Percentiles rank a stretch among this genome's conserved stretches.
Conservation (phyloP, 2,329 filamentous ascomycete genomes). For the Xylariaceae sp. region DNA sequence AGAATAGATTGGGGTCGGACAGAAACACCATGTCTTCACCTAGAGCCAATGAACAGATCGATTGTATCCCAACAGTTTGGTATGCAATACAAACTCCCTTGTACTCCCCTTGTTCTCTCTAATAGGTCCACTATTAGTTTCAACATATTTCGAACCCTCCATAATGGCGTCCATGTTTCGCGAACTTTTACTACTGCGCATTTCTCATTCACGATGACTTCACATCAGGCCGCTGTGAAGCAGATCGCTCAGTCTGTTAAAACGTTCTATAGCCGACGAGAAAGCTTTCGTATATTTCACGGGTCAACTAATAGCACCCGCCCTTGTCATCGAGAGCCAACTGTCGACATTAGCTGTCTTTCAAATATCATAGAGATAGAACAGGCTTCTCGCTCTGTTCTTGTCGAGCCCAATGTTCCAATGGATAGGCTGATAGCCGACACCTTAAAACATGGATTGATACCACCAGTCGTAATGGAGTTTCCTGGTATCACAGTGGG, state of each 20-base stretch:
- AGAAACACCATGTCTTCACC: too few relatives aligned
- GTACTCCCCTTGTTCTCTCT: too few relatives aligned
- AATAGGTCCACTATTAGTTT: too few relatives aligned
- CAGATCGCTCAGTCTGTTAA: conserved; percentile 51
- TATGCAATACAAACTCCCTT: too few relatives aligned
- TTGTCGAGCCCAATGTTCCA: conserved; percentile 73
- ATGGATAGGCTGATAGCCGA: conserved; percentile 69
- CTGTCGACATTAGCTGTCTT: conserved; percentile 71
- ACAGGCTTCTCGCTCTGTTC: conserved; percentile 55
- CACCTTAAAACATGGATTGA: conserved; percentile 59
- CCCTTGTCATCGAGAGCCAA: conserved; percentile 57
- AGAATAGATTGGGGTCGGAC: too few relatives aligned
- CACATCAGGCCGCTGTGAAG: conserved; percentile 51
- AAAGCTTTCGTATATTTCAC: conserved; percentile 76
- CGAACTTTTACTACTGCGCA: too few relatives aligned
- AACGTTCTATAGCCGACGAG: conserved; percentile 49
- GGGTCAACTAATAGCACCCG: conserved; percentile 80
- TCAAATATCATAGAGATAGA: conserved; percentile 68
- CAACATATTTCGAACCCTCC: too few relatives aligned
- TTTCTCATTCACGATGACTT: conserved; percentile 49
- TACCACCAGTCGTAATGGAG: conserved; percentile 73
- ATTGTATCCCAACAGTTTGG: too few relatives aligned
- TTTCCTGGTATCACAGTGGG: conserved; percentile 74
- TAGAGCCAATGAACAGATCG: too few relatives aligned
- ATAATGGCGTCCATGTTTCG: too few relatives aligned